Base-by-base conservation (phyloP, 805 yeast species). In the Metschnikowia lunata region DNA sequence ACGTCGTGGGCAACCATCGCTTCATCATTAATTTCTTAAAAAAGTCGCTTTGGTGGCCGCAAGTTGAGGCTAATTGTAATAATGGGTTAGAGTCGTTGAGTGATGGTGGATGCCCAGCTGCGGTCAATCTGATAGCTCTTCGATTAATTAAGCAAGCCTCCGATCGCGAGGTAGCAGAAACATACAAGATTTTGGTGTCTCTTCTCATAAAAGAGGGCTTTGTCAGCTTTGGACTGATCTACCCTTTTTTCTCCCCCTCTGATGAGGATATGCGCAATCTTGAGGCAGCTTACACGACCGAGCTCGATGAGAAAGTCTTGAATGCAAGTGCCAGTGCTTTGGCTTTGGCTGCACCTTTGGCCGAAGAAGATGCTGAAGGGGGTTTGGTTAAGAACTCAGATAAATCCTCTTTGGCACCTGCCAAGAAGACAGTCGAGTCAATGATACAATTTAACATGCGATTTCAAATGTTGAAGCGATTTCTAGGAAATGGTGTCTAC, bases 321-420 rank as follows among this genome's bases (percentile, higher is more conserved):
- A 69, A 71, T 48, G 83, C 90, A 0, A 74, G 78, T 23, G 83
- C 87, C 0, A 86, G 84, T 49, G 95, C 96, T 0, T 66, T 90
- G 39, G 93, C 97, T 0, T 60, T 89, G 53, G 96, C 97, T 6
- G 93, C 93, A 8, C 95, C 96, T 0, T 68, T 90, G 32, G 71
- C 74, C 4, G 81, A 79, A 32, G 91, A 84, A 30, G 86, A 79
- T 14, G 85, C 78, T 23, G 42, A 36, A 8, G 34, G 9, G 10
- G 11, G 27, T 7, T 34, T 32, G 3, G 12, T 9, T 2, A 14
- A 29, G 7, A 18, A 26, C n/a, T 18, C 23, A 18, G 23, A 18
- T 18, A 15, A 28, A 4, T 69, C 65, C n/a, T 64, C 56, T n/a
- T 30, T 30, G 1, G n/a, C 52, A 8, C 45, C 48, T 26, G 36